A percentile compares a stretch with the other conserved stretches of the same genome.
phyloP scores from a whole-genome alignment of 441 rosid genomes.

The Melastoma candidum region DNA sequence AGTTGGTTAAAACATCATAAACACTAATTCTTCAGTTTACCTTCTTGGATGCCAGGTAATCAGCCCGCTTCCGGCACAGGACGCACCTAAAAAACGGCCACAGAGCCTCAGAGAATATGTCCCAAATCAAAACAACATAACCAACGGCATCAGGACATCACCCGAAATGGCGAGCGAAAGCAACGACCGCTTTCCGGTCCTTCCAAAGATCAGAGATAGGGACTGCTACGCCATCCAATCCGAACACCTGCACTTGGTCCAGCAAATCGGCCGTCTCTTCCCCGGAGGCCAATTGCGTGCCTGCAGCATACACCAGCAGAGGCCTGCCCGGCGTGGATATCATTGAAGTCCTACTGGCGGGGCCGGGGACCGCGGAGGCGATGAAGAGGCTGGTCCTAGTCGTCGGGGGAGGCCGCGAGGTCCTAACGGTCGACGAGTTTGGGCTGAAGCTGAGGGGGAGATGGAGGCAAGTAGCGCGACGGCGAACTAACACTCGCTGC shows the following conservation, averaged over 20 bases:
- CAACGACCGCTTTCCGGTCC: conserved; percentile 71
- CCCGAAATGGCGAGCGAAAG: conserved; percentile 98
- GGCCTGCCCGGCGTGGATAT: neutral
- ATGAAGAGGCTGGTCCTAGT: conserved; percentile 2
- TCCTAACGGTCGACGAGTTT: too few relatives aligned
- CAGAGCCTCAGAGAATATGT: neutral
- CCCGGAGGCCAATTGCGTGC: conserved; percentile 12
- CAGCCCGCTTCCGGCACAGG: conserved; percentile 83
- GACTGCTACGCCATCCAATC: conserved; percentile 56
- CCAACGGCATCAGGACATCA: conserved; percentile 12
- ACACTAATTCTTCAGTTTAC: conserved; percentile 25
- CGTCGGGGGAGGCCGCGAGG: neutral
- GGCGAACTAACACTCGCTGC: too few relatives aligned
- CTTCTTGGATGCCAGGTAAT: conserved; percentile 78
- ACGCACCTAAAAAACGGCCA: conserved; percentile 56
- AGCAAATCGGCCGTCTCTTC: conserved; percentile 30
- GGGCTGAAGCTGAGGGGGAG: too few relatives aligned
- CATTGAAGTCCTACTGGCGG: neutral
- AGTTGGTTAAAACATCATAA: neutral
- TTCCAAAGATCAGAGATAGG: conserved; percentile 81
- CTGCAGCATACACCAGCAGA: neutral
- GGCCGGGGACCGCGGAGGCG: conserved; percentile 1
- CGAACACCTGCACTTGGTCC: conserved; percentile 52
- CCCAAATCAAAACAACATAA: neutral
- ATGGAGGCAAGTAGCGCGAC: too few relatives aligned